A percentile compares a stretch with the other conserved stretches of the same genome.
Conservation (phyloP, 2,329 filamentous ascomycete species). For the Didymella glomerata region DNA sequence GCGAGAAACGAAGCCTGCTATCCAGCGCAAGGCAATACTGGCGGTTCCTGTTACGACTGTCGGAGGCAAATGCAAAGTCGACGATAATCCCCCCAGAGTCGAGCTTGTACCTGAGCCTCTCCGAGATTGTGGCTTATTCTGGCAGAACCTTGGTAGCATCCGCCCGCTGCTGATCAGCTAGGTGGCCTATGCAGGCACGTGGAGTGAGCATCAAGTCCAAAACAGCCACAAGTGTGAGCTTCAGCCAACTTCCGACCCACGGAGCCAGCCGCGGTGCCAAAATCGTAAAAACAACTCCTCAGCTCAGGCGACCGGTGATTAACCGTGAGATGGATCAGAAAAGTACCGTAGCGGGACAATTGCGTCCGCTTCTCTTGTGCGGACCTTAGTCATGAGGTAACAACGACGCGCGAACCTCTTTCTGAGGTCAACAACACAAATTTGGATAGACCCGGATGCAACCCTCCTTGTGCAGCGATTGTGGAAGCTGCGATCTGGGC, state of each 20-base stretch:
- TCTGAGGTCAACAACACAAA: slow-evolving; percentile 1
- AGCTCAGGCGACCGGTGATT: slow-evolving; percentile 1
- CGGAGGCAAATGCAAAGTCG: neutral
- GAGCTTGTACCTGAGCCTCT: slow-evolving; percentile 9
- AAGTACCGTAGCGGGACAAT: neutral
- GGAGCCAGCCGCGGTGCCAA: slow-evolving; percentile 1
- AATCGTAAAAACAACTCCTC: slow-evolving; percentile 1
- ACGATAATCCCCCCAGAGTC: neutral
- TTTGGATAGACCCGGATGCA: neutral
- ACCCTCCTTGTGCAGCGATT: neutral
- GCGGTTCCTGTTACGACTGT: slow-evolving; percentile 5
- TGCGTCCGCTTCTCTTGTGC: neutral
- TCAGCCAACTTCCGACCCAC: slow-evolving; percentile 1
- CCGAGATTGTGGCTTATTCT: neutral
- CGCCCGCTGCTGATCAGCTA: slow-evolving; percentile 7
- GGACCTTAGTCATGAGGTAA: slow-evolving; percentile 5
- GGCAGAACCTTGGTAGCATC: slow-evolving; percentile 6
- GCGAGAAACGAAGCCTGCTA: slow-evolving; percentile 7
- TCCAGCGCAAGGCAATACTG: slow-evolving; percentile 1
- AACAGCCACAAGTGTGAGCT: slow-evolving; percentile 14
- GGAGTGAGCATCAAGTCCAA: slow-evolving; percentile 3
- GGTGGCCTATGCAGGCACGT: slow-evolving; percentile 17
- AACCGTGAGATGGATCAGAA: neutral
- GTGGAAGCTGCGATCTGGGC: slow-evolving; percentile 6
- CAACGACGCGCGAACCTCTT: neutral